phyloP scores from a whole-genome alignment of 2,329 filamentous ascomycete genomes.

The Colletotrichum sp. region DNA sequence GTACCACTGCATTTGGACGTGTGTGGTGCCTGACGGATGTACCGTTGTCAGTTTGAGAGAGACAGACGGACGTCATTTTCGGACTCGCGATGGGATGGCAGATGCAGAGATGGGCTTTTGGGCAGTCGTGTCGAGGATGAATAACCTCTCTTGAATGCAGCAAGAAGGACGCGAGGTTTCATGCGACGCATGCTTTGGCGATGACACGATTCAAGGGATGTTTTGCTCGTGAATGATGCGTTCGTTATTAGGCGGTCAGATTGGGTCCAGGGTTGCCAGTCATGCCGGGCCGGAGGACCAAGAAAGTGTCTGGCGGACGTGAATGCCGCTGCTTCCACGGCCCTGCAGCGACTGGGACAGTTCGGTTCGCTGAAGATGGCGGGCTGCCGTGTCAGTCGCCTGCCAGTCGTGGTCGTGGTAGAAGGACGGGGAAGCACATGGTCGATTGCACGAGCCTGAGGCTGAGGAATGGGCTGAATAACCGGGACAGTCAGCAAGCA shows the following conservation, averaged over 20 bases:
- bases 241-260: not conserved
- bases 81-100: constrained; percentile 10
- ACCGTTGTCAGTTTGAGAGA: not conserved
- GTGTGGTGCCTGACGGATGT: not conserved
- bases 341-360: not conserved
- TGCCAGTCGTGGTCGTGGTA: not conserved
- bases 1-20: not conserved
- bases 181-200: not conserved
- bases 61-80: not conserved
- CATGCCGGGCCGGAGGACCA: not conserved
- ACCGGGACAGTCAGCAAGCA: not conserved
- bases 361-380: not conserved
- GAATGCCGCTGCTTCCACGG: not conserved
- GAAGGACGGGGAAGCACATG: constrained; percentile 13
- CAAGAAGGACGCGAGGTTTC: not conserved
- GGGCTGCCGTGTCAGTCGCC: not conserved
- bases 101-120: not conserved
- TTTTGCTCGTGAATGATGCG: not conserved
- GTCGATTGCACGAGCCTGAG: not conserved
- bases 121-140: not conserved
- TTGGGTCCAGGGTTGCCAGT: not conserved
- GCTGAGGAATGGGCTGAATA: constrained; percentile 9
- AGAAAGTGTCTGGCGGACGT: not conserved
- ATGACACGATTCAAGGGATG: not conserved
- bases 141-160: not conserved